phyloP scores from a whole-genome alignment of 2,329 filamentous ascomycete species.

The Chrysosporium keratinophilum region DNA sequence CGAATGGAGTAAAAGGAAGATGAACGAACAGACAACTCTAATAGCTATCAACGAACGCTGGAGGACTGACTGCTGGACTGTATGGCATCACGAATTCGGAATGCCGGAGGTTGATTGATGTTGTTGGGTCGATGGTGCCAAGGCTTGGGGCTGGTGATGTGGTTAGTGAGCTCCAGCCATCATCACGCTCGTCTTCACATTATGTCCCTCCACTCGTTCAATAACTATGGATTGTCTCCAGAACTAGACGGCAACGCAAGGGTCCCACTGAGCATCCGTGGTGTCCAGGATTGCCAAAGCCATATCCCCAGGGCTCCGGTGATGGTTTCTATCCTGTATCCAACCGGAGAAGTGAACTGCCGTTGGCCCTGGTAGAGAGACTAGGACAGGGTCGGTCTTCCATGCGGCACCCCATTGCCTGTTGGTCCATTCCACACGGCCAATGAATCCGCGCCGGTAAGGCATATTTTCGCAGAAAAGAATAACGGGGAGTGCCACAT shows the following conservation, averaged over 20 bases:
- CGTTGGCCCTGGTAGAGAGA: background rate
- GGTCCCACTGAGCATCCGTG: background rate
- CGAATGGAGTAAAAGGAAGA: background rate
- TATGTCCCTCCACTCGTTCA: background rate
- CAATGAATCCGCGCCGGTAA: constrained; percentile 6
- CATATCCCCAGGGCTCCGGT: background rate
- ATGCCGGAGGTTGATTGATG: background rate
- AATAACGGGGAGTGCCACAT: constrained; percentile 3
- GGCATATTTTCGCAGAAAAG: background rate
- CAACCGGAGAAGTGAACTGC: background rate
- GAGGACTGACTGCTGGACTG: background rate
- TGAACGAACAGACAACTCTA: background rate
- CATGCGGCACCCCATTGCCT: background rate
- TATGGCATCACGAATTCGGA: background rate
- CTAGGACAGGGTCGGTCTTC: background rate
- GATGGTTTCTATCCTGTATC: background rate
- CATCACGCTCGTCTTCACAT: background rate
- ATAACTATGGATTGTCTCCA: background rate
- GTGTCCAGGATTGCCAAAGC: background rate
- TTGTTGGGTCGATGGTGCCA: background rate
- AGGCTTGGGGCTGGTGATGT: background rate
- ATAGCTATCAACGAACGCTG: background rate
- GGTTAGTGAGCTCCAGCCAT: background rate
- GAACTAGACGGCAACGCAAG: background rate
- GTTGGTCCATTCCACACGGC: background rate